Base-by-base conservation (phyloP, 805 yeast species). In the Teunomyces barrocoloradensis region DNA sequence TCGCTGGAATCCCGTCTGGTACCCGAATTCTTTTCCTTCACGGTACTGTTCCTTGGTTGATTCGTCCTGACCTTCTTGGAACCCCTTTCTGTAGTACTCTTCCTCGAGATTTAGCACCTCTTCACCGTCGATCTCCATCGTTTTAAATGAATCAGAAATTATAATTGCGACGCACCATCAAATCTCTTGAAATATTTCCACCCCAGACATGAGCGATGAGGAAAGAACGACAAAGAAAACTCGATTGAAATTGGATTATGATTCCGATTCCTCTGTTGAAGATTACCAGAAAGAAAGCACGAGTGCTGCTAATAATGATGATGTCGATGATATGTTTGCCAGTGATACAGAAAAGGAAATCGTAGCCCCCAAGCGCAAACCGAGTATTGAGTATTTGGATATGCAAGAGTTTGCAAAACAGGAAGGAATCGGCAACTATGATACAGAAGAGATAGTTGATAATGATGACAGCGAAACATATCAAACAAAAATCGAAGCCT, bases 21-120 rank as follows among this genome's bases (percentile, higher is more conserved):
- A 74, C 0, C 98, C 98, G 54, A 82, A 84, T 58, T 88, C 89
- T 58, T 84, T 85, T 1, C 97, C 97, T 60, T 90, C 97, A 2
- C 73, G 53, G 44, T 66, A 73, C 42, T 89, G 90, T 37, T 81
- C 78, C 42, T 61, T 64, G 0, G 81, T 68, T 0, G 89, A 86
- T 43, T 79, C 85, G 4, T 68, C 64, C 34, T 77, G 77, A 1
- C 96, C 98, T 51, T 88, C 94, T 42, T 66, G 56, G 59, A 66
- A 86, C 1, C 97, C 97, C 50, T 80, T 81, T 5, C 77, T 63
- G 59, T 88, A 90, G 63, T 57, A 74, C 58, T 77, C 71, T 34
- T 79, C 73, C 57, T 88, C 96, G 23, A 85, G 59, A 53, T 81
- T 75, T 34, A 87, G 64, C 6, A 83, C 68, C 9, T 74, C 79